Percentiles rank a stretch among this genome's conserved stretches.
Conservation (phyloP, 768 basidiomycete genomes). For the Russula sp. region DNA sequence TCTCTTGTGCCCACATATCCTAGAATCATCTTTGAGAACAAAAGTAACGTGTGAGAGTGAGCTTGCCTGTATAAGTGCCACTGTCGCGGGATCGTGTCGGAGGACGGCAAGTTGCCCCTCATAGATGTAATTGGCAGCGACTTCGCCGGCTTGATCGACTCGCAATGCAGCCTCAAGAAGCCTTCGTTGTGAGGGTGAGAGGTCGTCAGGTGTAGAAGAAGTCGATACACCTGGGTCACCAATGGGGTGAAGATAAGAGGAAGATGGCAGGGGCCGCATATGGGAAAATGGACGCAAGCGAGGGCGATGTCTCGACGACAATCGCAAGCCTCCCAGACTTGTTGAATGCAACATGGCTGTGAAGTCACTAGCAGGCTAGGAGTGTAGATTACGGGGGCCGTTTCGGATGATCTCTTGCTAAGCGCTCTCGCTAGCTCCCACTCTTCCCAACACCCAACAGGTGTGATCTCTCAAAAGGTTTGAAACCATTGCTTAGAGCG, state of each 20-base stretch:
- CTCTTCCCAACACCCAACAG: too few species aligned
- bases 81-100: slow-evolving; percentile 45
- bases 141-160: slow-evolving; percentile 93
- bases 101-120: slow-evolving; percentile 76
- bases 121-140: slow-evolving; percentile 96
- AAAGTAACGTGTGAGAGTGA: not conserved
- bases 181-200: slow-evolving; percentile 43
- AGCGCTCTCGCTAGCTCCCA: too few species aligned
- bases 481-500: too few species aligned
- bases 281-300: slow-evolving; percentile 12
- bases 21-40: slow-evolving; percentile 27
- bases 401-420: too few species aligned
- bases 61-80: slow-evolving; percentile 68
- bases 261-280: slow-evolving; percentile 32
- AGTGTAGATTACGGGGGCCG: not conserved
- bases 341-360: not conserved
- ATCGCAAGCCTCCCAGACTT: not conserved
- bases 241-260: slow-evolving; percentile 39
- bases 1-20: slow-evolving; percentile 98
- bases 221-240: slow-evolving; percentile 34
- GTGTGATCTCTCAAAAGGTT: too few species aligned
- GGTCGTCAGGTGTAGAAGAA: slow-evolving; percentile 46
- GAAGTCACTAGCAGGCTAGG: not conserved
- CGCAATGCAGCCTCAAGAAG: slow-evolving; percentile 63
- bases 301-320: not conserved